phyloP scores from a whole-genome alignment of 2,329 filamentous ascomycete genomes.

The Orbilia brochopaga region DNA sequence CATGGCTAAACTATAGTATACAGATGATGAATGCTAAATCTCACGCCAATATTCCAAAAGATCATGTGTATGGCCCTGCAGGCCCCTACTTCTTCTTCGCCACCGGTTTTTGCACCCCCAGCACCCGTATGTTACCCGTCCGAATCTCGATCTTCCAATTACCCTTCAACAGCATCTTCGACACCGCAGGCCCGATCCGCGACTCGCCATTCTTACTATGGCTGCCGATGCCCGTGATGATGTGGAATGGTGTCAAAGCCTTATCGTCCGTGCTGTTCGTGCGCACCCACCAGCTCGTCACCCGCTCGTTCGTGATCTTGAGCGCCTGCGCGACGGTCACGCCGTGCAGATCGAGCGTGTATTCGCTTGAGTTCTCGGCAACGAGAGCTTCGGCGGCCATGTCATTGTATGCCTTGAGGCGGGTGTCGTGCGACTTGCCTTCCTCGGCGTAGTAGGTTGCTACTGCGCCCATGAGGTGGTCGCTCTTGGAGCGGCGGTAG shows the following conservation, averaged over 20 bases:
- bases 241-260: slow-evolving; percentile 51
- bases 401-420: slow-evolving; percentile 48
- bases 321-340: slow-evolving; percentile 53
- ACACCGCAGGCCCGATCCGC: slow-evolving; percentile 53
- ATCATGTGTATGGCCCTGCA: neutral
- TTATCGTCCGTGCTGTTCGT: slow-evolving; percentile 40
- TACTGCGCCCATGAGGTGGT: slow-evolving; percentile 53
- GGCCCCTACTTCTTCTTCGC: slow-evolving; percentile 8
- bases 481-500: slow-evolving; percentile 53
- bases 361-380: slow-evolving; percentile 47
- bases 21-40: neutral
- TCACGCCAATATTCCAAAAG: neutral
- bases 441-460: slow-evolving; percentile 53
- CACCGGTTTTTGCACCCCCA: slow-evolving; percentile 46
- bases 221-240: slow-evolving; percentile 53
- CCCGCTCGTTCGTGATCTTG: slow-evolving; percentile 53
- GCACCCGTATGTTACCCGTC: slow-evolving; percentile 51
- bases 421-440: slow-evolving; percentile 50
- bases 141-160: slow-evolving; percentile 54
- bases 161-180: slow-evolving; percentile 53
- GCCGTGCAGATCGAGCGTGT: slow-evolving; percentile 53
- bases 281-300: slow-evolving; percentile 53
- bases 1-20: too few relatives aligned
- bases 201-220: slow-evolving; percentile 52
- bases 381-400: slow-evolving; percentile 51